These are phyloP conservation scores for Gynandropsis gynandra DNA, from an alignment of 345 rosid species.

Conservation along the genomic window DNA sequence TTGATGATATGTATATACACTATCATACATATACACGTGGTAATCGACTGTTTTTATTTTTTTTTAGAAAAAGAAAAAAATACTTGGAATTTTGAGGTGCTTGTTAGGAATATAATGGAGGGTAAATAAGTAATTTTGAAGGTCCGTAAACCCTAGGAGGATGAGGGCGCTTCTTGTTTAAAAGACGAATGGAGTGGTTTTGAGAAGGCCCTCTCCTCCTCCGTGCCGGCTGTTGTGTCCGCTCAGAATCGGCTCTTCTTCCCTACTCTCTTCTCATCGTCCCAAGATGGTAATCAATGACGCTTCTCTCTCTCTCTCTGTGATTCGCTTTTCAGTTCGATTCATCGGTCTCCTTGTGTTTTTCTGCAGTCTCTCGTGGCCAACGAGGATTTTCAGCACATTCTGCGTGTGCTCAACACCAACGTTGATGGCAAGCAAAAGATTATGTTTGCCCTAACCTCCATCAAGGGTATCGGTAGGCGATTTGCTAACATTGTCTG, in stretches of 20 bases:
- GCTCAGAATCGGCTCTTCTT: too few species aligned
- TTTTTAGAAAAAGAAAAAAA: neutral
- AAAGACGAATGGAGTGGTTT: too few species aligned
- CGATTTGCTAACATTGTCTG: conserved; percentile 62
- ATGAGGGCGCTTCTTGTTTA: too few species aligned
- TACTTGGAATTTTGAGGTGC: too few species aligned
- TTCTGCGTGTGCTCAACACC: conserved; percentile 59
- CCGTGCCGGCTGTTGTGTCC: too few species aligned
- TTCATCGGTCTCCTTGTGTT: conserved; percentile 11
- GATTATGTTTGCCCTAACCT: conserved; percentile 57
- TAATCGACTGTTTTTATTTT: too few species aligned
- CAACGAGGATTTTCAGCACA: conserved; percentile 60
- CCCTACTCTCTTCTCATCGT: conserved; percentile 13
- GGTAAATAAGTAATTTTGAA: conserved; percentile 17
- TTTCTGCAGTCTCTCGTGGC: conserved; percentile 43
- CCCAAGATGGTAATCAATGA: conserved; percentile 22
- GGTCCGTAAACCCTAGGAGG: conserved; percentile 15
- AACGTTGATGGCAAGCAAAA: conserved; percentile 61
- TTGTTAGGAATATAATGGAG: neutral
- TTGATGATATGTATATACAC: too few species aligned
- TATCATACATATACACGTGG: too few species aligned
- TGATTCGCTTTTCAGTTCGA: neutral
- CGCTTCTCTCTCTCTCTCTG: neutral
- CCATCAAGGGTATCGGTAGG: conserved; percentile 62
- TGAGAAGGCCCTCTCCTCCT: too few species aligned